These are phyloP conservation scores for Dendrobium catenatum DNA, from an alignment of 106 monocot species.

Conservation along the genomic window DNA sequence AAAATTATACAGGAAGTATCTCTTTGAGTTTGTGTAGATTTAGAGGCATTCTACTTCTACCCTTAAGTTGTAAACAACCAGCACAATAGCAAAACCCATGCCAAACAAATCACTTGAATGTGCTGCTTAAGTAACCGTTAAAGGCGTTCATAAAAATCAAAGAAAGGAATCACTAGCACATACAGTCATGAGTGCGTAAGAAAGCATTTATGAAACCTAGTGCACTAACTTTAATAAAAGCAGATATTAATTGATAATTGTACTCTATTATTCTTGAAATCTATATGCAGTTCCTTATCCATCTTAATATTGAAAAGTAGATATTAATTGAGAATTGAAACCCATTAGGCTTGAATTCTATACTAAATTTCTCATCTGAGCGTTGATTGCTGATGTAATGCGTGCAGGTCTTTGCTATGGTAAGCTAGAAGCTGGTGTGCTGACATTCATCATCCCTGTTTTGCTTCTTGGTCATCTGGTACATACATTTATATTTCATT, in stretches of 20 bases:
- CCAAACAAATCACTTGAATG: neutral
- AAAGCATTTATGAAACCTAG: neutral
- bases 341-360: no score
- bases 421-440: constrained; percentile 83
- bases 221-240: neutral
- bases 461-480: constrained; percentile 93
- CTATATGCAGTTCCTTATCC: no score
- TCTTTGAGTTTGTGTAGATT: neutral
- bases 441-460: constrained; percentile 80
- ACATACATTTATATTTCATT: constrained; percentile 10
- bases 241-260: neutral
- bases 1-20: neutral
- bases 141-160: neutral
- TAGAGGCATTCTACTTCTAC: neutral
- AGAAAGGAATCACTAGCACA: neutral
- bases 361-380: no score
- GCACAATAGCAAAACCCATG: no score
- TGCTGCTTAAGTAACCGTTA: neutral
- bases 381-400: neutral
- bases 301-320: neutral
- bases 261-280: no score
- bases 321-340: no score
- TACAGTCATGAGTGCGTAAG: neutral
- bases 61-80: neutral
- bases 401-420: constrained; percentile 89